phyloP scores from a whole-genome alignment of 169 alveolate species.

The Plasmodium chabaudi region DNA sequence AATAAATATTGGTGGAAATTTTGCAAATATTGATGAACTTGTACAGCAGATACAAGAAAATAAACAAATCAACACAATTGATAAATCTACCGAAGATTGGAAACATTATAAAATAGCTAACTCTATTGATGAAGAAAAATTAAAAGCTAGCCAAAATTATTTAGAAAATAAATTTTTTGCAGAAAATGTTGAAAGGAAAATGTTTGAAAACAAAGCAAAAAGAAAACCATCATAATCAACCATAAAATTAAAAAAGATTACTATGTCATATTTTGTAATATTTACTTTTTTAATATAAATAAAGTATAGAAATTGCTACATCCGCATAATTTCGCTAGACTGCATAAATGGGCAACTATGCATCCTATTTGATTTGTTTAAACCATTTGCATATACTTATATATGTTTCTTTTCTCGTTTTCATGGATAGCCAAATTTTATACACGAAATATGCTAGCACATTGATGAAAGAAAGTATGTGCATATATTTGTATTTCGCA shows the following conservation, averaged over 20 bases:
- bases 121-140: slow-evolving; percentile 45
- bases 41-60: slow-evolving; percentile 57
- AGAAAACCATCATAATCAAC: slow-evolving; percentile 6
- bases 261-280: not conserved
- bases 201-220: slow-evolving; percentile 44
- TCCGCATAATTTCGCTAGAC: no score
- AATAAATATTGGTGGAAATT: slow-evolving; percentile 55
- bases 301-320: no score
- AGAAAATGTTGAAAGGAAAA: slow-evolving; percentile 61
- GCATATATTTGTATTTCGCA: no score
- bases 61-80: slow-evolving; percentile 68
- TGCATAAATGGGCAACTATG: no score
- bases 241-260: not conserved
- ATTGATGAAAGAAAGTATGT: no score
- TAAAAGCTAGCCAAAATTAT: slow-evolving; percentile 42
- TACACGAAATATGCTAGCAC: no score
- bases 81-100: slow-evolving; percentile 75
- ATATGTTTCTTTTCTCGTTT: no score
- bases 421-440: no score
- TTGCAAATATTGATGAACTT: slow-evolving; percentile 59
- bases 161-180: slow-evolving; percentile 52
- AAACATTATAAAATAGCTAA: slow-evolving; percentile 33
- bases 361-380: no score
- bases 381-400: no score
- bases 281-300: no score